Percentiles rank a stretch among this genome's conserved stretches.
Conservation (phyloP, 1,284 basidiomycete species). For the Ganoderma boninense region DNA sequence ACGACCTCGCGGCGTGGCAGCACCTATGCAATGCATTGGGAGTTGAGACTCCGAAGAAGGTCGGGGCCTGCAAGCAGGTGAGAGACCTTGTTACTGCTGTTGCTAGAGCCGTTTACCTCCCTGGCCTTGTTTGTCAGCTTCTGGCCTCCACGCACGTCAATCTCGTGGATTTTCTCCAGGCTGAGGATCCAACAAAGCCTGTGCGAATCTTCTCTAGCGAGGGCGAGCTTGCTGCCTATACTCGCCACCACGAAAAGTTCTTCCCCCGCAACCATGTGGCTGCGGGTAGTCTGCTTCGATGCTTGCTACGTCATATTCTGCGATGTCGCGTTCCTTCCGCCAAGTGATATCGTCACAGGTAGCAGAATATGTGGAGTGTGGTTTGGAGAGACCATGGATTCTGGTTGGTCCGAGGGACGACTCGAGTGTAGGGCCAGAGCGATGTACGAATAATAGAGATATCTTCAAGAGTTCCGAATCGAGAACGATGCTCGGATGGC, state of each 20-base stretch:
- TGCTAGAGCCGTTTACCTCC: not conserved
- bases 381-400: too few relatives aligned
- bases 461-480: too few relatives aligned
- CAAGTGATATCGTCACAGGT: too few relatives aligned
- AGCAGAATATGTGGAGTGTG: too few relatives aligned
- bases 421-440: too few relatives aligned
- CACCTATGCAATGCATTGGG: not conserved
- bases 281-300: not conserved
- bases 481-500: too few relatives aligned
- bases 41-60: not conserved
- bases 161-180: conserved; percentile 46
- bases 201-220: conserved; percentile 8
- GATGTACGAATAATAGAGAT: too few relatives aligned
- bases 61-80: not conserved
- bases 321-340: too few relatives aligned
- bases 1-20: not conserved
- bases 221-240: conserved; percentile 5
- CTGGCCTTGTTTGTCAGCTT: not conserved
- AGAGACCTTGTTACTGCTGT: not conserved
- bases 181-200: conserved; percentile 15
- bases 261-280: not conserved
- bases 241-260: not conserved
- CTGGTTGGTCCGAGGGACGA: too few relatives aligned
- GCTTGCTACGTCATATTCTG: conserved; percentile 8
- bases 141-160: conserved; percentile 42